Evolutionary conservation across 2,329 filamentous ascomycete genomes (phyloP), one percentile per base, ranked within the genome.

Genomic region (Pyricularia sp.): DNA sequence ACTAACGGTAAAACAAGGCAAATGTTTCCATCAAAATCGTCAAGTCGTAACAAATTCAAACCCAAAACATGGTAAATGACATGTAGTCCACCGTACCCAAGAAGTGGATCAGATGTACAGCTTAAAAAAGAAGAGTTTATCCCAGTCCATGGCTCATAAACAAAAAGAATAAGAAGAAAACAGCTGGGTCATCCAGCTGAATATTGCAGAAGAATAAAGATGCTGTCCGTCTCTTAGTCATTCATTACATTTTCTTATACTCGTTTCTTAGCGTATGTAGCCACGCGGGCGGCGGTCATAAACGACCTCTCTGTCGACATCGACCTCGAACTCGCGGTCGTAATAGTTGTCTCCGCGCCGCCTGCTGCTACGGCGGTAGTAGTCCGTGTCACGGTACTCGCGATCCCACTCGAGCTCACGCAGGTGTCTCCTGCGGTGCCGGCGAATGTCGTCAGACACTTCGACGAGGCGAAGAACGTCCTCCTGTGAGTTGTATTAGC

Each of bases 381-480:
- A 55, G 65, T 55, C 36, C 33, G 17, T 20, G 31, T 66, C 64
- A 63, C 77, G 76, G 64, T 82, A 79, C 67, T 83, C 84, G 68
- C 85, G 83, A 78, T 92, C 89, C 76, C 83, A 88, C 75, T 85
- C 81, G 55, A 84, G 79, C 72, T 88, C 84, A 65, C 82, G 81
- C 50, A 82, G 80, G 67, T 85, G 82, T 23, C 84, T 79, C 74
- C 81, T 82, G 70, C 86, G 84, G 42, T 80, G 86, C 69, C 86
- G 86, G 50, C 92, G 91, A 75, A 97, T 95, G 25, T 92, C 86
- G 71, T 97, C 91, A 0, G 93, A 92, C 3, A 96, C 78, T 71
- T 95, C 87, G 30, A 97, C 92, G 4, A 98, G 86, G 71, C 90
- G 88, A 63, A 93, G 85, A 65, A 98, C 92, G 73, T 97, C 93